These are phyloP conservation scores for Lophiostoma macrostomum DNA, from an alignment of 495 filamentous ascomycete genomes.

Conservation along the genomic window DNA sequence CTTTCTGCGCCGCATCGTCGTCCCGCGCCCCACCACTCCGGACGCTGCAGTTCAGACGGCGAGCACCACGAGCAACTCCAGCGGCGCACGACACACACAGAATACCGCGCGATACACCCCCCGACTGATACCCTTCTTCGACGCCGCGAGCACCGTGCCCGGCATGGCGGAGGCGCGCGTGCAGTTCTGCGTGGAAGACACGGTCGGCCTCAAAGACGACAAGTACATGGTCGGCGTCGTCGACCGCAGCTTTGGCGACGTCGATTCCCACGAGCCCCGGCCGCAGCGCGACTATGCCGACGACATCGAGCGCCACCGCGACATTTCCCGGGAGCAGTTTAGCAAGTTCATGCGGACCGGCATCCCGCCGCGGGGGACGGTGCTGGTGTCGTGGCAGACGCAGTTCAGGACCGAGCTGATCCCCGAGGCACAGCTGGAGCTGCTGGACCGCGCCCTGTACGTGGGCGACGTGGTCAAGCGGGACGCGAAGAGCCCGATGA, in stretches of 20 bases:
- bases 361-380: conserved; percentile 39
- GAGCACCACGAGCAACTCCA: background rate
- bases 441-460: conserved; percentile 40
- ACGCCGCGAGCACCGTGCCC: background rate
- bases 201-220: conserved; percentile 31
- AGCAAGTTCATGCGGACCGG: conserved; percentile 37
- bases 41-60: background rate
- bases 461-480: conserved; percentile 45
- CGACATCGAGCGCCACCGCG: conserved; percentile 25
- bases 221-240: conserved; percentile 36
- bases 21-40: background rate
- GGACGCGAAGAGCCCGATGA: conserved; percentile 38
- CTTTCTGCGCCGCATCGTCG: background rate
- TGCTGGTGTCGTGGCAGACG: conserved; percentile 39
- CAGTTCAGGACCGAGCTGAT: conserved; percentile 32
- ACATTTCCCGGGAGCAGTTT: conserved; percentile 25
- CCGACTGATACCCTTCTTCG: background rate
- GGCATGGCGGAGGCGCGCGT: background rate
- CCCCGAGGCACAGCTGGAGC: conserved; percentile 30
- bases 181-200: conserved; percentile 38
- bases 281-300: conserved; percentile 34
- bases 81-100: background rate
- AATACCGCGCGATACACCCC: background rate
- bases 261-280: conserved; percentile 38
- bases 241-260: conserved; percentile 38